Evolutionary conservation across 495 filamentous ascomycete species (phyloP), one percentile per base, ranked within the genome.

Genomic region (Tuber umbilicatum): DNA sequence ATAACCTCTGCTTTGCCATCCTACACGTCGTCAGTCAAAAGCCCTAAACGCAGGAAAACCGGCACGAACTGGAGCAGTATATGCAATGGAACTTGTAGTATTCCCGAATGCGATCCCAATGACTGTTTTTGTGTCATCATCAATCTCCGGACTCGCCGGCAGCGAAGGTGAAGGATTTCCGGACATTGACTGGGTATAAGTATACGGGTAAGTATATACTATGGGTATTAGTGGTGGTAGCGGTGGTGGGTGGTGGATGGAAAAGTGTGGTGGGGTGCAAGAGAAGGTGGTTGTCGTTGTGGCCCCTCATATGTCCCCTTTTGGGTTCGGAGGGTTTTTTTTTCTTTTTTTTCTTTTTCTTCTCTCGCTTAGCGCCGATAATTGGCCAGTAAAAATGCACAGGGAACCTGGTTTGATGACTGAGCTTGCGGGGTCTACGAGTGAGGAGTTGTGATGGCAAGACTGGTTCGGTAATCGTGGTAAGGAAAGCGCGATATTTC

Each of bases 31-130:
- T 64, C n/a, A 74, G 23, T 16, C 41, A 60, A 68, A 12, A 3
- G 38, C 60, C 75, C 47, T 14, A 45, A 70, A 16, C 69, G 42
- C 23, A 1, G 64, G 16, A 16, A 68, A 31, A 27, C 6, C 23
- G 17, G 19, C 42, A 79, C 77, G 42, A 79, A 79, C 77, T 64
- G 75, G 77, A 72, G 72, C 64, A 23, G 94, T 93, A 81, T 89
- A 91, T 78, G 94, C 95, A 85, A 99, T 98, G 71, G 93, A 97
- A 85, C 94, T 97, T 88, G 93, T 95, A 70, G 92, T 93, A 85
- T 99, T 99, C 84, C 95, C 96, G 87, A 98, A 98, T 71, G 94
- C 92, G 83, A 99, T 93, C 84, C 95, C 95, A 85, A 99, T 99
- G 80, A 91, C 91, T 76, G 78, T 80, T 71, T 80, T 80, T 42